Conservation (phyloP, 2,329 filamentous ascomycete genomes). For the Paecilomyces fulvus region DNA sequence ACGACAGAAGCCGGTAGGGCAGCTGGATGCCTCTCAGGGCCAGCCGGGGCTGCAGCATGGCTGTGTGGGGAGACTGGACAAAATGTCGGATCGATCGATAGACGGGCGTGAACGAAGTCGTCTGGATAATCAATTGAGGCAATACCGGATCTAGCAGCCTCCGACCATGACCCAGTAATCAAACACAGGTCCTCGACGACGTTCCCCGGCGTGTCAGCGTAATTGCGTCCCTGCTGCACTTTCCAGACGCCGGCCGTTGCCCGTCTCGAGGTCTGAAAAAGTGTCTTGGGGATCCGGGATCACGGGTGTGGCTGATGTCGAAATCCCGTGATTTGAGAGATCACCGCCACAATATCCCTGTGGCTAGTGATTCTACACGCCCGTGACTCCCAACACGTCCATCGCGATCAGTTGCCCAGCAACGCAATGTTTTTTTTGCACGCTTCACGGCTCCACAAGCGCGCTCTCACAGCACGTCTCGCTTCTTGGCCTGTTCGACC, state of each 20-base stretch:
- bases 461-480: conserved; percentile 6
- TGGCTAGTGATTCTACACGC: conserved; percentile 1
- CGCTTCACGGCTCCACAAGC: conserved; percentile 4
- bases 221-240: background rate
- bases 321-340: conserved; percentile 7
- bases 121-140: background rate
- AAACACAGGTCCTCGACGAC: background rate
- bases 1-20: conserved; percentile 39
- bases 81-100: background rate
- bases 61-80: conserved; percentile 5
- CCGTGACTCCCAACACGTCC: conserved; percentile 6
- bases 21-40: conserved; percentile 45
- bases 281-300: conserved; percentile 6
- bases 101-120: background rate
- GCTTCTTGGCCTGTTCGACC: background rate
- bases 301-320: conserved; percentile 8
- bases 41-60: conserved; percentile 61
- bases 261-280: conserved; percentile 9
- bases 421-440: conserved; percentile 19
- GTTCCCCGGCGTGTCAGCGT: background rate
- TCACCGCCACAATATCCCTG: conserved; percentile 11
- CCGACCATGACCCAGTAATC: background rate
- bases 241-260: background rate
- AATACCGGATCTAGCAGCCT: background rate
- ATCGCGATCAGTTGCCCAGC: conserved; percentile 43